Base-by-base conservation (phyloP, 345 rosid species). In the Toxicodendron radicans region DNA sequence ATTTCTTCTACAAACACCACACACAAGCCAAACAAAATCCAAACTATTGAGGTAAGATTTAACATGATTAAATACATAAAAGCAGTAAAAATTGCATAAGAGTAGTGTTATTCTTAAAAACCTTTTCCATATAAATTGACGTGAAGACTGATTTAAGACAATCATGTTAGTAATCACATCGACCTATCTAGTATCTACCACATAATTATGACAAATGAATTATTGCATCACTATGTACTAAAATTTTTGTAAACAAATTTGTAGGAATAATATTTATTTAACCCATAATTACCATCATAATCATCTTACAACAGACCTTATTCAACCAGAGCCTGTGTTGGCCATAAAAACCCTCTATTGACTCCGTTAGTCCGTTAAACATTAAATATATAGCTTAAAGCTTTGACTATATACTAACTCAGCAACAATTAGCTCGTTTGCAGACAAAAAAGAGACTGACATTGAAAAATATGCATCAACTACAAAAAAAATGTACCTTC, bases 401-500 rank as follows among this genome's bases (percentile, higher is more conserved):
- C 43, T 62, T 21, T 12, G 8, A 48, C 24, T 14, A 49, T 46
- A 16, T 27, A 46, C 48, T 45, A 16, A 71, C 10, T 45, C 18
- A 59, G n/a, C 32, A 59, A 71, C n/a, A 27, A 10, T 46, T 58
- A 18, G 3, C 43, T 27, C 17, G 46, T 43, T 23, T 41, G n/a
- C 57, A 30, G 30, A 30, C 7, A 10, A 12, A 30, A 72, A 32
- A 48, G 24, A 21, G 2, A 8, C 49, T 2, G 30, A 27, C 14
- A 14, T 20, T 61, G 12, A 30, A 33, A 53, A 14, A 57, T 23
- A 70, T 23, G 56, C 23, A 35, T 24, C 24, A 41, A 65, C 54
- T 4, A 51, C 62, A 23, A 64, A 27, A 41, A 48, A 66, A 54
- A 0, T 0, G 41, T 77, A 85, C 91, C 89, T 85, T 78, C 60